phyloP scores from a whole-genome alignment of 768 basidiomycete genomes.

The Suillus subalutaceus region DNA sequence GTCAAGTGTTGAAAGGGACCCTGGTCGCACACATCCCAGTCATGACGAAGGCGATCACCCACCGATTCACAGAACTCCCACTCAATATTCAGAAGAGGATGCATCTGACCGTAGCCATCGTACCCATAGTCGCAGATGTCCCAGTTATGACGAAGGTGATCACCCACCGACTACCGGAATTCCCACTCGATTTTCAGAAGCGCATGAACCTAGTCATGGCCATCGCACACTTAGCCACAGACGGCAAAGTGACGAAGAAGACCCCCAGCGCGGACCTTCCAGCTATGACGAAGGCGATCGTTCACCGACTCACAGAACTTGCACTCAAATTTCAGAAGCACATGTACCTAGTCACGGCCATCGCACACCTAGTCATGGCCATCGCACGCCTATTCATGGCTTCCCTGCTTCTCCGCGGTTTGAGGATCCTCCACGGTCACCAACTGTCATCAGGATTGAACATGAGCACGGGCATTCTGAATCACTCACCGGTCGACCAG shows the following conservation, averaged over 20 bases:
- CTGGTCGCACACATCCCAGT: no score
- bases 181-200: no score
- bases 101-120: no score
- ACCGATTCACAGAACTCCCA: constrained; percentile 6
- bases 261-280: no score
- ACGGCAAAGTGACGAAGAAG: no score
- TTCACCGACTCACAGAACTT: constrained; percentile 11
- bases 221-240: no score
- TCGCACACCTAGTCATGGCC: constrained; percentile 7
- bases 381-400: neutral
- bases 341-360: neutral
- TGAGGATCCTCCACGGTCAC: constrained; percentile 22
- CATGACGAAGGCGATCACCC: neutral
- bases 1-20: no score
- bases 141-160: neutral
- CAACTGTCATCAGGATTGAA: constrained; percentile 34
- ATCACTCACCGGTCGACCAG: neutral
- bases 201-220: no score
- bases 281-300: neutral
- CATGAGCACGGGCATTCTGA: constrained; percentile 10
- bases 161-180: constrained; percentile 11
- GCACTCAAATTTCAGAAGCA: neutral
- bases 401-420: constrained; percentile 13
- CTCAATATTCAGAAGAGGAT: no score
- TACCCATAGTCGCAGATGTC: no score